These are phyloP conservation scores for Penicillium cosmopolitanum DNA, from an alignment of 495 filamentous ascomycete species.

Conservation along the genomic window DNA sequence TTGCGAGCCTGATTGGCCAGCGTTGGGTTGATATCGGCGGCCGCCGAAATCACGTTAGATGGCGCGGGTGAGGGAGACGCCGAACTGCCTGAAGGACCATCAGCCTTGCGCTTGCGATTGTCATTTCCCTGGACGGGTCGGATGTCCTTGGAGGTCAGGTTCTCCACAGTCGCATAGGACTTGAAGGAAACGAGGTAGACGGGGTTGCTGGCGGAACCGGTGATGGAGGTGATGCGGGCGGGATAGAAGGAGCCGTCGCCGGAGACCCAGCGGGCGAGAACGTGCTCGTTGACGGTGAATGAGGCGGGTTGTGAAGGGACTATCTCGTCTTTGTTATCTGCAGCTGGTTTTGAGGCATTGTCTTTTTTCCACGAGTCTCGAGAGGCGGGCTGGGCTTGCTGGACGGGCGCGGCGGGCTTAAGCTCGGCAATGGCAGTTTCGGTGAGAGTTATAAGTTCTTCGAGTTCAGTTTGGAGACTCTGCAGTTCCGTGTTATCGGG, in stretches of 20 bases:
- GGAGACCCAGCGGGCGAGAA: conserved; percentile 87
- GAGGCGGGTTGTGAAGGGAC: conserved; percentile 47
- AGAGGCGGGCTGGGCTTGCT: conserved; percentile 47
- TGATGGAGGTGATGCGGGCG: conserved; percentile 90
- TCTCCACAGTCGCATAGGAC: conserved; percentile 81
- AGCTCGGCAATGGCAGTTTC: conserved; percentile 81
- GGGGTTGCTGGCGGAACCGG: conserved; percentile 82
- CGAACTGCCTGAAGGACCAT: conserved; percentile 65
- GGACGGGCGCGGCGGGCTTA: conserved; percentile 58
- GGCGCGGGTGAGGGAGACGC: conserved; percentile 50
- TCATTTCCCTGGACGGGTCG: conserved; percentile 68
- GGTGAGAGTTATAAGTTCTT: conserved; percentile 79
- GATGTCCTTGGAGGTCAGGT: conserved; percentile 81
- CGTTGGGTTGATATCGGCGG: conserved; percentile 81
- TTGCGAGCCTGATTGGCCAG: conserved; percentile 70
- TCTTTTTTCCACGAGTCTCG: conserved; percentile 75
- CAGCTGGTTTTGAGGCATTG: conserved; percentile 51
- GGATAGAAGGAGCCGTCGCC: conserved; percentile 92
- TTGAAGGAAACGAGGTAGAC: conserved; percentile 95
- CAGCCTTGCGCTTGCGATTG: conserved; percentile 88
- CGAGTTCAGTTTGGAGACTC: conserved; percentile 78
- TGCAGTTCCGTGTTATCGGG: conserved; percentile 81
- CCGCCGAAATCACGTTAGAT: conserved; percentile 81
- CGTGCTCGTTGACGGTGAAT: conserved; percentile 87
- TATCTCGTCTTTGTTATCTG: conserved; percentile 45